Evolutionary conservation across 805 yeast species (phyloP), one percentile per base, ranked within the genome.

Genomic region (Barnettozyma pratensis): DNA sequence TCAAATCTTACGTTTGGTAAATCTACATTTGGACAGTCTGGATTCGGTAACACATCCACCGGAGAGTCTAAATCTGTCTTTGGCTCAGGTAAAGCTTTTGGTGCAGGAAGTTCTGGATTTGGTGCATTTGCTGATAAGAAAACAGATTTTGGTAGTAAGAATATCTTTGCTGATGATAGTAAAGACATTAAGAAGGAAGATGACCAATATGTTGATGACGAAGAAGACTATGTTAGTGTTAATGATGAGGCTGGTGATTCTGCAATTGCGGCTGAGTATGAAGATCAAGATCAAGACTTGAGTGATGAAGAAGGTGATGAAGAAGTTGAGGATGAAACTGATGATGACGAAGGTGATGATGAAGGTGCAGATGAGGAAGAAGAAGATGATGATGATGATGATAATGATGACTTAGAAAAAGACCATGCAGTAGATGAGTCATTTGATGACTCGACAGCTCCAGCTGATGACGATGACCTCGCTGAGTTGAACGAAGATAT

Each of bases 41-140:
- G 37, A 28, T 46, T 43, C 37, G 48, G 50, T 25, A 25, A 31
- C 9, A 11, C 27, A 19, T 6, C 36, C 5, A 26, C 31, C 5
- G 32, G 31, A 29, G 19, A 42, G 4, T 10, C 43, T 10, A 37
- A 34, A 25, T 14, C 47, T 32, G 40, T 8, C 4, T 10, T 35
- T n/a, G 28, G 26, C n/a, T 11, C 27, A 44, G 7, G 14, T 32
- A 31, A 5, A 6, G 25, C 31, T 7, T 39, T 41, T 28, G 37
- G 31, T 14, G 12, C 29, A 27, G 43, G 50, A 7, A 8, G 38
- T 1, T 51, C 54, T 7, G 58, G 58, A 10, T 54, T 53, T 35
- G 54, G 50, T 25, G 54, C 55, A 4, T 54, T 50, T 48, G 55
- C 58, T 9, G 26, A 35, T n/a, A 47, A 50, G 43, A 44, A 41